Conservation (phyloP, 2,329 filamentous ascomycete genomes). For the Claviceps arundinis region DNA sequence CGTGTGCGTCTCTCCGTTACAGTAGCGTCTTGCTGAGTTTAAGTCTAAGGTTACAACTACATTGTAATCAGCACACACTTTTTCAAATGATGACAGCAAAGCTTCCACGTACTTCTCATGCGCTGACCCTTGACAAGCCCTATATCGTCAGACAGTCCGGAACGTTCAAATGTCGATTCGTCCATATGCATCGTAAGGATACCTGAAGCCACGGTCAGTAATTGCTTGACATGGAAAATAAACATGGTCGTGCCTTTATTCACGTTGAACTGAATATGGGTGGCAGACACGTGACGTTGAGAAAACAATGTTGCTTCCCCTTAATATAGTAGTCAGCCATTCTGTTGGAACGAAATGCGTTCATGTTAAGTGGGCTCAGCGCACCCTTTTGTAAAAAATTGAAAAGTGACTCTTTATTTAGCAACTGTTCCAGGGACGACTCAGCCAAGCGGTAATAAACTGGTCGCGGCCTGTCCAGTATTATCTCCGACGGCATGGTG, state of each 20-base stretch:
- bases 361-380: slow-evolving; percentile 3
- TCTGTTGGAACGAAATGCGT: background rate
- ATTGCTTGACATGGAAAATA: background rate
- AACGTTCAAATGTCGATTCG: slow-evolving; percentile 68
- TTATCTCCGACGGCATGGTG: slow-evolving; percentile 38
- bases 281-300: slow-evolving; percentile 49
- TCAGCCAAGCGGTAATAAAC: slow-evolving; percentile 58
- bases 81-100: background rate
- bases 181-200: slow-evolving; percentile 64
- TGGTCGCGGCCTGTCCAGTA: slow-evolving; percentile 21
- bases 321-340: slow-evolving; percentile 18
- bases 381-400: slow-evolving; percentile 69
- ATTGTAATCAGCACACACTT: background rate
- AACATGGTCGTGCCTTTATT: slow-evolving; percentile 41
- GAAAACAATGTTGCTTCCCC: slow-evolving; percentile 77
- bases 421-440: slow-evolving; percentile 49
- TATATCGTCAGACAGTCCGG: slow-evolving; percentile 64
- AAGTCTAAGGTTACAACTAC: slow-evolving; percentile 71
- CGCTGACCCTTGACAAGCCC: slow-evolving; percentile 25
- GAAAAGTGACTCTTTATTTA: slow-evolving; percentile 68
- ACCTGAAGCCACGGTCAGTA: slow-evolving; percentile 30
- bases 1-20: background rate
- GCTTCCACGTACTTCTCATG: background rate
- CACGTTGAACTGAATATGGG: slow-evolving; percentile 61
- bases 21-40: slow-evolving; percentile 55